These are phyloP conservation scores for Immersiporthe knoxdaviesiana DNA, from an alignment of 2,329 filamentous ascomycete species.

Conservation along the genomic window DNA sequence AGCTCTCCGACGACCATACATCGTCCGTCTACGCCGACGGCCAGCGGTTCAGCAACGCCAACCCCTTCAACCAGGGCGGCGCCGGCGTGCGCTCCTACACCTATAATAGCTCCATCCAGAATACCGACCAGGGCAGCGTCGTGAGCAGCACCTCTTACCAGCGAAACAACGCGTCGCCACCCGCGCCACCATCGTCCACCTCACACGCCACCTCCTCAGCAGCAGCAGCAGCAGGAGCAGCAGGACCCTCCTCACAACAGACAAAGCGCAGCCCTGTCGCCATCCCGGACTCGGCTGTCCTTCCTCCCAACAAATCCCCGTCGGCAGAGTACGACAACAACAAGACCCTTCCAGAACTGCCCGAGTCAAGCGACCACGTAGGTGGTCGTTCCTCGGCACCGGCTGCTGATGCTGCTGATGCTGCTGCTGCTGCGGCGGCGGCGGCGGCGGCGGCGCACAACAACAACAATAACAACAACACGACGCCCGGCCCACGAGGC, in stretches of 20 bases:
- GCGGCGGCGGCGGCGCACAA: slow-evolving; percentile 2
- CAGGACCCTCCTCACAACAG: background rate
- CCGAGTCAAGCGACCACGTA: slow-evolving; percentile 7
- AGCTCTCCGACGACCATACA: slow-evolving; percentile 51
- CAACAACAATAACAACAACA: background rate
- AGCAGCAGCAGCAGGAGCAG: background rate
- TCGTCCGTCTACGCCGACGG: slow-evolving; percentile 46
- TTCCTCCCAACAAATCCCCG: slow-evolving; percentile 27
- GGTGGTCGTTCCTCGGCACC: background rate
- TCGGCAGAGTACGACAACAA: slow-evolving; percentile 21
- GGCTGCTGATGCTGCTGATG: too few relatives aligned
- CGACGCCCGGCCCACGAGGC: slow-evolving; percentile 29
- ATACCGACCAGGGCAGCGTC: slow-evolving; percentile 39
- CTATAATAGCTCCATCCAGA: slow-evolving; percentile 34
- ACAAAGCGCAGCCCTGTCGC: background rate
- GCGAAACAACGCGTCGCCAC: slow-evolving; percentile 16
- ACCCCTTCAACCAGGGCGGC: slow-evolving; percentile 35
- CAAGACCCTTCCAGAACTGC: slow-evolving; percentile 18
- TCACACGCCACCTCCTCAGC: slow-evolving; percentile 16
- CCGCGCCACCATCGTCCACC: slow-evolving; percentile 20
- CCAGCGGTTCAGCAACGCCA: slow-evolving; percentile 32
- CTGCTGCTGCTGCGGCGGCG: too few relatives aligned
- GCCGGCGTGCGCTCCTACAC: slow-evolving; percentile 37
- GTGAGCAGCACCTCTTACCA: slow-evolving; percentile 33
- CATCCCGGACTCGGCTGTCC: slow-evolving; percentile 22